A percentile compares a stretch with the other conserved stretches of the same genome.
Conservation (phyloP, 2,329 filamentous ascomycete genomes). For the Lasiodiplodia theobromae region DNA sequence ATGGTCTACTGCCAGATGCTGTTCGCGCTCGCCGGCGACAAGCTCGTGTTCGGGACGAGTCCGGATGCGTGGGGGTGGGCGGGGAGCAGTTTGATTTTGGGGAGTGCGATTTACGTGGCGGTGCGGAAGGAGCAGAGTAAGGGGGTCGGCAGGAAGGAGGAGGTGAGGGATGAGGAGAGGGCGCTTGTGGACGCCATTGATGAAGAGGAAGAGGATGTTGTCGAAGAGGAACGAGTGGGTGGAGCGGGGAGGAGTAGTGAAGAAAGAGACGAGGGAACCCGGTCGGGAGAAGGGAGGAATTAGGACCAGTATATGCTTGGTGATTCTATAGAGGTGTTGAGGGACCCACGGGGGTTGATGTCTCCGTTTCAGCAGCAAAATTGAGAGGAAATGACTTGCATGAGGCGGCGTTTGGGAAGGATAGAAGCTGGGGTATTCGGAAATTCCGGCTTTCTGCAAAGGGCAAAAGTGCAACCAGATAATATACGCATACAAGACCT, state of each 20-base stretch:
- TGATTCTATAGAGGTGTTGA: neutral
- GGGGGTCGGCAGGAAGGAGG: constrained; percentile 34
- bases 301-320: neutral
- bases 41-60: constrained; percentile 67
- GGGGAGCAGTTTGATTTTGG: constrained; percentile 70
- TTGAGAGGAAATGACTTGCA: neutral
- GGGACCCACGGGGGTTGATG: neutral
- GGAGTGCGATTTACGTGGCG: constrained; percentile 70
- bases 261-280: neutral
- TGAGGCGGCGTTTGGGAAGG: neutral
- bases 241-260: neutral
- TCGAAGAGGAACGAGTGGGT: neutral
- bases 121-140: constrained; percentile 55
- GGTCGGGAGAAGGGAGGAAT: neutral
- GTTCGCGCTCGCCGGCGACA: constrained; percentile 70
- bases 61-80: constrained; percentile 65
- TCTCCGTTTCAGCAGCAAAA: neutral
- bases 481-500: neutral
- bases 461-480: neutral
- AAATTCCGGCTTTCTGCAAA: neutral
- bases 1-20: constrained; percentile 76
- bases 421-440: neutral
- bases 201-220: neutral
- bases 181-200: constrained; percentile 33
- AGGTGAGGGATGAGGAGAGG: constrained; percentile 43